These are phyloP conservation scores for Periconia sp. DNA, from an alignment of 2,329 filamentous ascomycete species.

Conservation along the genomic window DNA sequence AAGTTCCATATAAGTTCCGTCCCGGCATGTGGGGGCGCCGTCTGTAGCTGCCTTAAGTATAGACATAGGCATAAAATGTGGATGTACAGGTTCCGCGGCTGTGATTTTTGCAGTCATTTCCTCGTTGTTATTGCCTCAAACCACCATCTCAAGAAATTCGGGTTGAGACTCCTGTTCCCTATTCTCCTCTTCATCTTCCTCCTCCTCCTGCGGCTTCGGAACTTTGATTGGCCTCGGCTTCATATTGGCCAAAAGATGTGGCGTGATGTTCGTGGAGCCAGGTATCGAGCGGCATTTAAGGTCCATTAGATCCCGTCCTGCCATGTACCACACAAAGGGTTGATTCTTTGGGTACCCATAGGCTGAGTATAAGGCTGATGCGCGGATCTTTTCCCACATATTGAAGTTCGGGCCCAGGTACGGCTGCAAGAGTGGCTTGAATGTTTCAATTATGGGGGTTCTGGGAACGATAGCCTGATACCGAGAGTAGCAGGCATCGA, in stretches of 20 bases:
- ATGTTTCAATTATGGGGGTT: conserved; percentile 9
- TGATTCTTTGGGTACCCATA: conserved; percentile 16
- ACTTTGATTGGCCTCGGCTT: conserved; percentile 34
- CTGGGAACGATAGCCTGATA: conserved; percentile 18
- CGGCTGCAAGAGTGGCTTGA: conserved; percentile 12
- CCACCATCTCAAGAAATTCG: neutral
- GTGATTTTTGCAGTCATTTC: too few species aligned
- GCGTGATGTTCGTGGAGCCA: conserved; percentile 15
- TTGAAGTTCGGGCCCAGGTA: conserved; percentile 14
- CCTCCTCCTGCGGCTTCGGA: conserved; percentile 17
- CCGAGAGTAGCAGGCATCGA: conserved; percentile 17
- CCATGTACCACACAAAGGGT: conserved; percentile 43
- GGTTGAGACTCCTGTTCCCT: neutral
- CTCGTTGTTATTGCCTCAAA: neutral
- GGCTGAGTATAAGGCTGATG: conserved; percentile 44
- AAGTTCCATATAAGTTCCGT: too few species aligned
- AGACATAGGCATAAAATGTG: too few species aligned
- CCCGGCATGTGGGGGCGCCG: too few species aligned
- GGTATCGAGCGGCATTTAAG: conserved; percentile 33
- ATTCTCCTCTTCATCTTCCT: conserved; percentile 21
- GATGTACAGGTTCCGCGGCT: too few species aligned
- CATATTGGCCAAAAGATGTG: conserved; percentile 27
- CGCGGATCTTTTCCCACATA: conserved; percentile 50
- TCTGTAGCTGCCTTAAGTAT: too few species aligned
- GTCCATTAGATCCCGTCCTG: conserved; percentile 42